Evolutionary conservation across 345 rosid genomes (phyloP).

Genomic region (Euphorbia tirucalli): DNA sequence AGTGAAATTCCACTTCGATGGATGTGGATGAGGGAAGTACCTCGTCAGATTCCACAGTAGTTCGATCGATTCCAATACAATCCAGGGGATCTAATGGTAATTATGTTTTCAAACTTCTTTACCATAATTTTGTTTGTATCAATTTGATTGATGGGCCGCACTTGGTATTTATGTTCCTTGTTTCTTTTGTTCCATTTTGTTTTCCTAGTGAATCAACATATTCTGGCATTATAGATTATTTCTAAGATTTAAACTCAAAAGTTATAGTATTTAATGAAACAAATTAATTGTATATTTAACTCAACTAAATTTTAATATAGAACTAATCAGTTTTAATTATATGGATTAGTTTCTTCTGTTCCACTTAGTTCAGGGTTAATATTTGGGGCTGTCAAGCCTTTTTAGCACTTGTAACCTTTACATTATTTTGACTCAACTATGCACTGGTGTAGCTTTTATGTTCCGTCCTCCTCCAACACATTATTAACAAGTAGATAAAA

Average conservation of each 20-base stretch:
- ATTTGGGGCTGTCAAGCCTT: background rate
- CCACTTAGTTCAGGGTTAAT: background rate
- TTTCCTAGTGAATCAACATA: background rate
- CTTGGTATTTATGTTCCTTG: background rate
- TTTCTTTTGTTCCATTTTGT: background rate
- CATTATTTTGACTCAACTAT: background rate
- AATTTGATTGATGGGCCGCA: background rate
- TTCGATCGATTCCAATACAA: slow-evolving; percentile 29
- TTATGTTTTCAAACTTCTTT: slow-evolving; percentile 1
- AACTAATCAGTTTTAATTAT: background rate
- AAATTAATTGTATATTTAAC: background rate
- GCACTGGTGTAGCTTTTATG: background rate
- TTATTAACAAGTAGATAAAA: background rate
- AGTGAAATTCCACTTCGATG: no score
- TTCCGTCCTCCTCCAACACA: background rate
- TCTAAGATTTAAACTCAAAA: background rate
- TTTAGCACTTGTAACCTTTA: background rate
- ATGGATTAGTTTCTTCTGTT: background rate
- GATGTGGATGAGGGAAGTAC: slow-evolving; percentile 39
- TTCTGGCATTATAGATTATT: no score
- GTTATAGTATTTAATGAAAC: background rate
- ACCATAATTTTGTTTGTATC: slow-evolving; percentile 1
- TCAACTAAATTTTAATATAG: background rate
- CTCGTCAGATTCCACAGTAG: slow-evolving; percentile 23
- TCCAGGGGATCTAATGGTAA: slow-evolving; percentile 42